Base-by-base conservation (phyloP, 2,329 filamentous ascomycete genomes). In the Teratosphaeriaceae sp. region DNA sequence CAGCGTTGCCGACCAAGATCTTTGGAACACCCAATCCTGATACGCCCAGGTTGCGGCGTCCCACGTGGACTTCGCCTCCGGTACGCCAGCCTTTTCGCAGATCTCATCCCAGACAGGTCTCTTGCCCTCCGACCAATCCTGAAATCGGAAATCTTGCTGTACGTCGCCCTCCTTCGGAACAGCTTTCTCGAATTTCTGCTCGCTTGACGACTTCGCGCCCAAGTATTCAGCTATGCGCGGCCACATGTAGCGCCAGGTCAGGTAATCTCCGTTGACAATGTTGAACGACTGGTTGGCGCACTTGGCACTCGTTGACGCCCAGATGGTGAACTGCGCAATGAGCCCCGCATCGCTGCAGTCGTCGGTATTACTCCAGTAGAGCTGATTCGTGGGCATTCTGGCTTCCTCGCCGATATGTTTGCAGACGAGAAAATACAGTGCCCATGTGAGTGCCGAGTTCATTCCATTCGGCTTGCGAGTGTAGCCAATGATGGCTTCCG, bases 21-120 rank as follows among this genome's bases (percentile, higher is more conserved):
- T 52, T 0, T 69, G 68, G 19, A 73, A 52, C 2, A 66, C 64
- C 49, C 71, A 69, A 5, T 61, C 65, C 40, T 68, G 48, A 41
- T 69, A 71, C 1, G 48, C 57, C 68, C 69, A 73, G 0, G 70
- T 72, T 1, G 67, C 70, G 44, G 67, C 65, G 6, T 67, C 65
- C 45, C 67, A 70, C 0, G 57, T 62, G 3, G 29, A 29, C 19
- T 46, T 48, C 13, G 60, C 54, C 40, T 66, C 56, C 3, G 68
- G 58, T 15, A 72, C 31, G 0, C 58, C 55, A 19, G 69, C 56
- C 7, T 55, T 52, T 3, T 65, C 53, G 2, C 56, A 57, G 7
- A 72, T 37, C 29, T 42, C 54, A 3, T 48, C 46, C 69, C 70
- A 72, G 4, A 70, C 64, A 30, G 69, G 61, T 0, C 41, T 24